A percentile compares a stretch with the other conserved stretches of the same genome.
Evolutionary conservation across 805 yeast species (phyloP).

Genomic region (Nakazawaea sp.): DNA sequence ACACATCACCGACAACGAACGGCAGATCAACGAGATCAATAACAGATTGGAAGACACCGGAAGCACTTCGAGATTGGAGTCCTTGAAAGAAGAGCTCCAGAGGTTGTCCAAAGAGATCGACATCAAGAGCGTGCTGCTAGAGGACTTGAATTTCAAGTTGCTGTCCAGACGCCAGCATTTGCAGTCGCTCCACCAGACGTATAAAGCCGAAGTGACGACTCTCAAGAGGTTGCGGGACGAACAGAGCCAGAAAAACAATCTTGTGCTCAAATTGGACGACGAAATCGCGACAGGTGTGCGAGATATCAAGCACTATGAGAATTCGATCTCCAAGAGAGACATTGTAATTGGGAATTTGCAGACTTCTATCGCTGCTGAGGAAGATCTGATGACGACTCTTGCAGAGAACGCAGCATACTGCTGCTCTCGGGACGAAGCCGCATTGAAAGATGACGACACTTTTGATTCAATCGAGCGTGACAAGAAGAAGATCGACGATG

Average conservation of each 20-base stretch:
- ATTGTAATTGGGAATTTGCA: conserved; percentile 21
- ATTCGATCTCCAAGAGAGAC: conserved; percentile 17
- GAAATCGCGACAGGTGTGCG: conserved; percentile 15
- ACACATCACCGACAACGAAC: conserved; percentile 14
- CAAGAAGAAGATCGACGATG: conserved; percentile 35
- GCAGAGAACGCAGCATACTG: conserved; percentile 27
- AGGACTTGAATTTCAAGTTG: conserved; percentile 1
- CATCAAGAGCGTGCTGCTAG: conserved; percentile 17
- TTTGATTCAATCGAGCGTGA: conserved; percentile 43
- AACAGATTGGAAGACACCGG: conserved; percentile 36
- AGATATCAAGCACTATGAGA: conserved; percentile 12
- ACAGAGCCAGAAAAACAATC: not conserved
- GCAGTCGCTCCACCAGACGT: conserved; percentile 3
- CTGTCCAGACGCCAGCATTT: not conserved
- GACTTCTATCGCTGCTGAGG: conserved; percentile 21
- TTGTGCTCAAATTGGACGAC: not conserved
- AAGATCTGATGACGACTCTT: conserved; percentile 9
- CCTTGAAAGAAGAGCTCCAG: conserved; percentile 23
- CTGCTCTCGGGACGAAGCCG: conserved; percentile 43
- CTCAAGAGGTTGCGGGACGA: conserved; percentile 13
- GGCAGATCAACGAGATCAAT: conserved; percentile 23
- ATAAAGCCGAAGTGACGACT: conserved; percentile 12
- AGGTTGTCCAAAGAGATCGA: conserved; percentile 21
- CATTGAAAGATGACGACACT: conserved; percentile 30
- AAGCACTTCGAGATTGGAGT: conserved; percentile 31